Percentiles rank a stretch among this genome's conserved stretches.
Evolutionary conservation across 2,329 filamentous ascomycete genomes (phyloP).

Genomic region (Neonectria neomacrospora): DNA sequence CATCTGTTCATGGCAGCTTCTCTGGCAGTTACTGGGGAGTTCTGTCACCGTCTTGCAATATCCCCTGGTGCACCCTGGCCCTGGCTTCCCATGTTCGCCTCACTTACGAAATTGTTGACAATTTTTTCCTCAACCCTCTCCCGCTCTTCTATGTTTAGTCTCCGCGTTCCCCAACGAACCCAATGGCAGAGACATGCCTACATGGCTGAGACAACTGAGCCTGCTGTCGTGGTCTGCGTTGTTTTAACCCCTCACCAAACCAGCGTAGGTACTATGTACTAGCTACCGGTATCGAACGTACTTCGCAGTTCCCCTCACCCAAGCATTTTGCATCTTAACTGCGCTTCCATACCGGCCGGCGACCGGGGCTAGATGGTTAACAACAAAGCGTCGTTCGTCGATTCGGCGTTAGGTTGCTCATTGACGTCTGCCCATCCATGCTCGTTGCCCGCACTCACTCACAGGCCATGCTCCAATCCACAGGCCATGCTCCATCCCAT

Average conservation of each 20-base stretch:
- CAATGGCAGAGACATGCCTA: constrained; percentile 30
- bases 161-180: constrained; percentile 20
- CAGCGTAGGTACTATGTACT: too few relatives aligned
- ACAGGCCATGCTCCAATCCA: constrained; percentile 1
- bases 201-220: constrained; percentile 36
- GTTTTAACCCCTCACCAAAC: constrained; percentile 41
- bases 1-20: not conserved
- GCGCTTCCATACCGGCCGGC: constrained; percentile 4
- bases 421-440: constrained; percentile 10
- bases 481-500: not conserved
- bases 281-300: not conserved
- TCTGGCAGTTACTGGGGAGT: not conserved
- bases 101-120: constrained; percentile 19
- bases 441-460: not conserved
- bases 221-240: constrained; percentile 24
- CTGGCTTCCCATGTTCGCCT: constrained; percentile 16
- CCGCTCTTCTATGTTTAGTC: constrained; percentile 23
- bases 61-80: constrained; percentile 10
- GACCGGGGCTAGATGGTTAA: constrained; percentile 23
- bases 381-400: constrained; percentile 28
- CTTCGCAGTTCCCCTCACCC: constrained; percentile 22
- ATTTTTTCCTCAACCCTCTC: constrained; percentile 25
- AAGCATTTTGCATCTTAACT: constrained; percentile 26
- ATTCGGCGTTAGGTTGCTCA: constrained; percentile 25
- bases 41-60: not conserved